Conservation (phyloP, 2,329 filamentous ascomycete species). For the Claviceps pazoutovae region DNA sequence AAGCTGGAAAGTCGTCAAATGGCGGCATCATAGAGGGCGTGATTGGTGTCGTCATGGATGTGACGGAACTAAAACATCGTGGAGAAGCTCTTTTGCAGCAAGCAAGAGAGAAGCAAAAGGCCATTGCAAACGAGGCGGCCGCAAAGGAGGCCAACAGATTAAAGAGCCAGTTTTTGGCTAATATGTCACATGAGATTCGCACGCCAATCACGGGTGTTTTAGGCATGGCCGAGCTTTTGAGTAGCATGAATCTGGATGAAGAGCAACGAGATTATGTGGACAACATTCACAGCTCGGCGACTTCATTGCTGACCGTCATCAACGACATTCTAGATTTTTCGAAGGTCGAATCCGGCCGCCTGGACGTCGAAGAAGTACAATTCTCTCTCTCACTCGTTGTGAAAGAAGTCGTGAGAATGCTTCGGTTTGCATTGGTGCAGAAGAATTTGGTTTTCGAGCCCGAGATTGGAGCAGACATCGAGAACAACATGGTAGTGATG, state of each 20-base stretch:
- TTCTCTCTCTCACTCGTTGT: constrained; percentile 63
- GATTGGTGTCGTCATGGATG: constrained; percentile 67
- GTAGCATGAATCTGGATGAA: constrained; percentile 52
- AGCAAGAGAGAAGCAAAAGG: constrained; percentile 53
- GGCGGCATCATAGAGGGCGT: constrained; percentile 51
- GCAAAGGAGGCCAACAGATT: constrained; percentile 69
- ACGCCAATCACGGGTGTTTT: constrained; percentile 71
- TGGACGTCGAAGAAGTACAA: constrained; percentile 70
- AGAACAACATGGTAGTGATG: constrained; percentile 61
- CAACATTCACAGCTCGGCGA: constrained; percentile 66
- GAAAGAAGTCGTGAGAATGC: constrained; percentile 73
- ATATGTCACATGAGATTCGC: constrained; percentile 70
- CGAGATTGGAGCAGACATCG: constrained; percentile 48
- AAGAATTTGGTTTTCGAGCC: constrained; percentile 62
- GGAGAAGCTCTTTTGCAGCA: constrained; percentile 50
- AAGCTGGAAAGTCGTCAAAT: constrained; percentile 30
- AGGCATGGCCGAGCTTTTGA: constrained; percentile 62
- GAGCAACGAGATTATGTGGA: constrained; percentile 64
- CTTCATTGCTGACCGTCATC: constrained; percentile 73
- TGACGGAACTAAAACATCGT: constrained; percentile 55
- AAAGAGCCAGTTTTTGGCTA: constrained; percentile 68
- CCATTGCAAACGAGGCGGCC: constrained; percentile 61
- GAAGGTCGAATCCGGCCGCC: constrained; percentile 64
- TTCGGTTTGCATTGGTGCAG: constrained; percentile 68
- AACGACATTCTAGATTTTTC: constrained; percentile 88